A percentile compares a stretch with the other conserved stretches of the same genome.
phyloP scores from a whole-genome alignment of 2,329 filamentous ascomycete genomes.

The Diaporthe humulicola region DNA sequence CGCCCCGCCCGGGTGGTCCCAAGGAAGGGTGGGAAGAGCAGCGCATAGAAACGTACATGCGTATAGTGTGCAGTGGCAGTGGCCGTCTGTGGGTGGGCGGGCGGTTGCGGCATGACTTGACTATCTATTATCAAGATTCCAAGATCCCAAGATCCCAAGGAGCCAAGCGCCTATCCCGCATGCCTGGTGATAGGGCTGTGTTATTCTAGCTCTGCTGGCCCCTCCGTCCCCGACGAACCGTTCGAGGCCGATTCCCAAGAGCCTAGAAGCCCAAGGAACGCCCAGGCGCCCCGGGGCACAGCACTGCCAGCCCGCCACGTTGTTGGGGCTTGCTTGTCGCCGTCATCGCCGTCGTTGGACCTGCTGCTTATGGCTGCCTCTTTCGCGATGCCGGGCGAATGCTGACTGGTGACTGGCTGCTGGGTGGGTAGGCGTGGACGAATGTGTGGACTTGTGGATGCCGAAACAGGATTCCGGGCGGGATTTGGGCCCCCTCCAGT shows the following conservation, averaged over 20 bases:
- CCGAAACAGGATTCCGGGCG: slow-evolving; percentile 18
- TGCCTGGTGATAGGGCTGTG: slow-evolving; percentile 25
- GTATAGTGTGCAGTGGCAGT: neutral
- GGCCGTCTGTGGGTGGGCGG: neutral
- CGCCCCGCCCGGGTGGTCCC: neutral
- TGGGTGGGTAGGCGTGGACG: neutral
- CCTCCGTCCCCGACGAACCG: slow-evolving; percentile 4
- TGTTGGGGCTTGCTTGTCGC: slow-evolving; percentile 24
- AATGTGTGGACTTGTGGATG: slow-evolving; percentile 7
- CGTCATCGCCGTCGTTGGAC: slow-evolving; percentile 10
- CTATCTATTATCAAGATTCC: neutral
- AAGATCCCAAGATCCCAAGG: neutral
- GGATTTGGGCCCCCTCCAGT: neutral
- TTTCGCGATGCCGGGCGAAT: neutral
- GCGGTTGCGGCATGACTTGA: neutral
- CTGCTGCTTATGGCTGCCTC: slow-evolving; percentile 7
- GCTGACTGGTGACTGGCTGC: slow-evolving; percentile 5
- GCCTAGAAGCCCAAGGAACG: slow-evolving; percentile 12
- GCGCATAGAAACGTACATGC: neutral
- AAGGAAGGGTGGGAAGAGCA: neutral
- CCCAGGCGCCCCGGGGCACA: neutral
- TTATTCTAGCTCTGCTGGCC: neutral
- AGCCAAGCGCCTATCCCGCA: slow-evolving; percentile 18
- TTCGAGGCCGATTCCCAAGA: neutral
- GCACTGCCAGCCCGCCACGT: slow-evolving; percentile 17